Conservation (phyloP, 805 yeast species). For the Wickerhamiella australiensis region DNA sequence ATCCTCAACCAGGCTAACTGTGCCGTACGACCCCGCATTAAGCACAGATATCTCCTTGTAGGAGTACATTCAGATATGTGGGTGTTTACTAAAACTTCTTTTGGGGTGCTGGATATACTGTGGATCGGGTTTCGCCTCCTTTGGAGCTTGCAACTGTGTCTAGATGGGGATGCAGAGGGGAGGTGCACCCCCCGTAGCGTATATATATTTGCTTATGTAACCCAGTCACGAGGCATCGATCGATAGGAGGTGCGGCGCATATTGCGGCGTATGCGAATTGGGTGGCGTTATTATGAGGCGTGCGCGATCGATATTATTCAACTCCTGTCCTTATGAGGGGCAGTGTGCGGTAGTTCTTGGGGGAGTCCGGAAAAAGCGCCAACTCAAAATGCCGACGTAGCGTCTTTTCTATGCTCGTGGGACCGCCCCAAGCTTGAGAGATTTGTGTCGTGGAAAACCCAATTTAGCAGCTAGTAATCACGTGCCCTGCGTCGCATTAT, state of each 20-base stretch:
- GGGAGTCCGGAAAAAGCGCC: too few relatives aligned
- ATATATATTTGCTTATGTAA: neutral
- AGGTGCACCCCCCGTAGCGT: neutral
- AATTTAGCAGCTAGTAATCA: too few relatives aligned
- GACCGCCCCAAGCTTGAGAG: too few relatives aligned
- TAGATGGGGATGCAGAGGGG: neutral
- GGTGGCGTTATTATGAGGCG: neutral
- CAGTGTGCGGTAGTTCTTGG: too few relatives aligned
- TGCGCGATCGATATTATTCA: too few relatives aligned
- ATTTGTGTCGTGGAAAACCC: too few relatives aligned
- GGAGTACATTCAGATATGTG: conserved; percentile 1
- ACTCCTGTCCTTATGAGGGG: too few relatives aligned
- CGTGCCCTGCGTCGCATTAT: too few relatives aligned
- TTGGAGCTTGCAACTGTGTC: neutral
- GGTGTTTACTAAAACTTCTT: neutral
- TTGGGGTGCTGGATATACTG: too few relatives aligned
- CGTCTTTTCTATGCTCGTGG: too few relatives aligned
- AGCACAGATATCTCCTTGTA: conserved; percentile 29
- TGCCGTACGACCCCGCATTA: conserved; percentile 88
- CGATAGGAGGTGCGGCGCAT: neutral
- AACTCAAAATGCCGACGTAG: too few relatives aligned
- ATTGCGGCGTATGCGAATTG: too few relatives aligned
- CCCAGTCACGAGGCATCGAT: neutral
- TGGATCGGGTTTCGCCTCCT: neutral
- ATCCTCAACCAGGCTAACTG: conserved; percentile 79